Base-by-base conservation (phyloP, 1,139 yeast genomes). In the Neolecta irregularis region DNA sequence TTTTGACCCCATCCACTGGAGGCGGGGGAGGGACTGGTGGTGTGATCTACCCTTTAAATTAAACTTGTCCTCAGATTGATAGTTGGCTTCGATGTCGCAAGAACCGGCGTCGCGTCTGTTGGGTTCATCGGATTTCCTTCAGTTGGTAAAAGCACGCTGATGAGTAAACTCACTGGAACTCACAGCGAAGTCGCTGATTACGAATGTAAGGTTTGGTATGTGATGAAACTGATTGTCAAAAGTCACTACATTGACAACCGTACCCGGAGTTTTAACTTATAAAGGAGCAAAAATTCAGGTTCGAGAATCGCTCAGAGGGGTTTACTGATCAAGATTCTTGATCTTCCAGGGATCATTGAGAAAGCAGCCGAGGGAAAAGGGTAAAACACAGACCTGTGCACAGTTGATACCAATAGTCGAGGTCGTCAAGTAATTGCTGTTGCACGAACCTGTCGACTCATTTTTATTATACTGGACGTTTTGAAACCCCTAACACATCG, bases 341-440 rank as follows among this genome's bases (percentile, higher is more conserved):
- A 88, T 69, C 67, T 88, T 49, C 99, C 99, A 3, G 99, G 99
- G 56, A 88, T 88, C 51, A 88, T 88, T 49, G 96, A 91, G 58
- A 98, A 98, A 57, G 99, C 98, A 40, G 85, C 85, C 50, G 96
- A 88, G 52, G 98, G 98, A 60, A 79, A 85, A 57, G n/a, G n/a
- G n/a, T n/a, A n/a, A n/a, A n/a, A n/a, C n/a, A n/a, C n/a, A n/a
- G n/a, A n/a, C n/a, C n/a, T n/a, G n/a, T n/a, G n/a, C n/a, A 24
- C 31, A 16, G 22, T 20, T 20, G 31, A 28, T 6, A 24, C 24
- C 12, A 28, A 28, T 20, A 98, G 99, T 64, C 74, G 99, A 64
- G 99, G 99, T 69, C 79, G 75, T 50, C 98, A 88, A 61, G 98
- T 88, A 41, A 88, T 88, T 60, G 98, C 98, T 1, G 96, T 85